These are phyloP conservation scores for carrot (Daucus carota) DNA, from an alignment of 129 eudicot species.

Conservation along the genomic window DH1_v3.0 NC_030384.2:43267501-43268000, in stretches of 20 bases:
- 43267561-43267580: slow-evolving; percentile 3
- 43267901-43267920: slow-evolving; percentile 20
- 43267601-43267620: slow-evolving; percentile 55
- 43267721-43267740: slow-evolving; percentile 37
- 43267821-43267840: slow-evolving; percentile 43
- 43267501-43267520: too few species aligned
- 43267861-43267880: slow-evolving; percentile 36
- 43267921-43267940: slow-evolving; percentile 27
- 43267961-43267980: slow-evolving; percentile 23
- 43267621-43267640: slow-evolving; percentile 46
- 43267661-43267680: slow-evolving; percentile 16
- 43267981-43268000: slow-evolving; percentile 36
- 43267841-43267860: slow-evolving; percentile 43
- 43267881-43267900: too few species aligned
- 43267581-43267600: slow-evolving; percentile 34
- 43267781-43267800: slow-evolving; percentile 27
- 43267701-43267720: slow-evolving; percentile 5
- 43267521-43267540: too few species aligned
- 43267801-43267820: slow-evolving; percentile 27
- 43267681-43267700: too few species aligned
- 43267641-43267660: slow-evolving; percentile 37
- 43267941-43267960: slow-evolving; percentile 10
- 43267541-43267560: too few species aligned
- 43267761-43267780: too few species aligned
- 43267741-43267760: slow-evolving; percentile 10